A percentile compares a stretch with the other conserved stretches of the same genome.
Evolutionary conservation across 257 asterid species (phyloP).

Genomic region (Craterostigma plantagineum): DNA sequence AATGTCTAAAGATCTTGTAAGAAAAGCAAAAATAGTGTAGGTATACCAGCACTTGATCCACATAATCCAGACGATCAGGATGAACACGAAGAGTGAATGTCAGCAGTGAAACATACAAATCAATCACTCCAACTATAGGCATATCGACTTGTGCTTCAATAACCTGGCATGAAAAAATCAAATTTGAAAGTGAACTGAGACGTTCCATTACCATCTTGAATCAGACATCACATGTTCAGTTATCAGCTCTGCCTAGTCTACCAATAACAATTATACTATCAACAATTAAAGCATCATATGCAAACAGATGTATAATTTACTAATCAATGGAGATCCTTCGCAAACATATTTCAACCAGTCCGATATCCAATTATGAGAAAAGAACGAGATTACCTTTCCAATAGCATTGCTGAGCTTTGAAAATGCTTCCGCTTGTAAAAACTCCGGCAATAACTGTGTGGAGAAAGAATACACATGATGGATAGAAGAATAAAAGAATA

Average conservation of each 20-base stretch:
- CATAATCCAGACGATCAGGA: conserved; percentile 96
- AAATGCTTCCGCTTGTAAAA: conserved; percentile 96
- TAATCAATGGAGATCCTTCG: too few relatives aligned
- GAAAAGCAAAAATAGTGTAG: conserved; percentile 9
- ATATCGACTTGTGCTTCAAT: conserved; percentile 90
- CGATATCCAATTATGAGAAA: not conserved
- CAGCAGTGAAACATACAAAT: conserved; percentile 80
- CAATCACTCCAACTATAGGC: conserved; percentile 86
- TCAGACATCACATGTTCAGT: too few relatives aligned
- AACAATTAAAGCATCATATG: too few relatives aligned
- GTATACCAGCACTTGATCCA: conserved; percentile 91
- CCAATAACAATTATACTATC: too few relatives aligned
- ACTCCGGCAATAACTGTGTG: conserved; percentile 73
- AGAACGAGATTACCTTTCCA: conserved; percentile 51
- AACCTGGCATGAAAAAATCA: conserved; percentile 29
- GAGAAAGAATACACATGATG: conserved; percentile 12
- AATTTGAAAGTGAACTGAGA: not conserved
- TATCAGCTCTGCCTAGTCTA: too few relatives aligned
- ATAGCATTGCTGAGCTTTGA: conserved; percentile 92
- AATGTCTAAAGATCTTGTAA: not conserved
- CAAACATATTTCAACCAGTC: too few relatives aligned
- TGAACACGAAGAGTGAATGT: conserved; percentile 92
- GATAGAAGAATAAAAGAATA: conserved; percentile 9
- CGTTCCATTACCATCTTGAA: too few relatives aligned
- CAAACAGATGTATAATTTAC: not conserved